phyloP scores from a whole-genome alignment of 768 basidiomycete genomes.

The Calocera viscosa region DNA sequence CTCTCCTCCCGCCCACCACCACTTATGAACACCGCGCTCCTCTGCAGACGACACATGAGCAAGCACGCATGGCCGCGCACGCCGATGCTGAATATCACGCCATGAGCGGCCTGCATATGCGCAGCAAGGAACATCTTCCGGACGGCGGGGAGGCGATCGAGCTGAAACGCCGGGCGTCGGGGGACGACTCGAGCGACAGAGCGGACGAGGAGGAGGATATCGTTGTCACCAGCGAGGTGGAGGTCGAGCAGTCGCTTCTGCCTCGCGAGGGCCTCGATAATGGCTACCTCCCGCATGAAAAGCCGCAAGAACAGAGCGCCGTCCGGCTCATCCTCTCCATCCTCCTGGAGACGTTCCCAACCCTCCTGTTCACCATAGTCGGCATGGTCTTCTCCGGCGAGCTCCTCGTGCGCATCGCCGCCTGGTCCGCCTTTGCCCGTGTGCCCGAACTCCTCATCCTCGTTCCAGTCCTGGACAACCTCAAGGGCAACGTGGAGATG shows the following conservation, averaged over 20 bases:
- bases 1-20: too few relatives aligned
- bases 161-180: neutral
- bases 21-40: neutral
- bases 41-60: neutral
- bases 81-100: neutral
- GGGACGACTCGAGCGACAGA: neutral
- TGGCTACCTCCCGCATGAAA: neutral
- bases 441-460: slow-evolving; percentile 96
- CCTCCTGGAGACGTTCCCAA: slow-evolving; percentile 60
- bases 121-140: neutral
- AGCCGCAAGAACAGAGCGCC: neutral
- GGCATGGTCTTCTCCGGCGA: slow-evolving; percentile 86
- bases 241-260: neutral
- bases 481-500: slow-evolving; percentile 98
- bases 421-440: slow-evolving; percentile 77
- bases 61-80: neutral
- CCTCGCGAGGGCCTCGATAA: neutral
- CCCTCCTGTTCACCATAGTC: slow-evolving; percentile 68
- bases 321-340: neutral
- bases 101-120: neutral
- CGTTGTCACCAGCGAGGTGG: neutral
- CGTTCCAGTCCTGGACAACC: slow-evolving; percentile 85
- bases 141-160: neutral
- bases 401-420: slow-evolving; percentile 74
- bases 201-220: neutral